Evolutionary conservation across 305 asterid genomes (phyloP).

Genomic region (Striga hermonthica): DNA sequence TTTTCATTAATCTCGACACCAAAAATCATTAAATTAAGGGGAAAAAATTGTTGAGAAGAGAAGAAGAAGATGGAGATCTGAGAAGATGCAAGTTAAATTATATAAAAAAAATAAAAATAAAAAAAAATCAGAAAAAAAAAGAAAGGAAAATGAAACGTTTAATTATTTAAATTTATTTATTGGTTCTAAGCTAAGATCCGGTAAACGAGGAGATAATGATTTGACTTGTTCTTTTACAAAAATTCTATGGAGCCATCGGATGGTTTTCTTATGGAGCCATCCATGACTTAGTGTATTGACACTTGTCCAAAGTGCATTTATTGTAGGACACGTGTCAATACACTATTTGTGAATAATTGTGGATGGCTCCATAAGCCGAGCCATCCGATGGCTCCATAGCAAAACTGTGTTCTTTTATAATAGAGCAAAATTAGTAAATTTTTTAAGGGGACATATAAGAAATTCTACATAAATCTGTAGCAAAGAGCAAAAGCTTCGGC

Average conservation of each 20-base stretch:
- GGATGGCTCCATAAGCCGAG: no score
- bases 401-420: no score
- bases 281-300: no score
- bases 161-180: conserved; percentile 5
- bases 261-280: no score
- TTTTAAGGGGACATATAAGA: background rate
- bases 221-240: conserved; percentile 41
- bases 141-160: background rate
- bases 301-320: no score
- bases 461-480: conserved; percentile 35
- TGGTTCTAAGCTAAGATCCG: conserved; percentile 44
- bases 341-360: no score
- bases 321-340: no score
- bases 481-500: conserved; percentile 31
- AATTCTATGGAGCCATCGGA: no score
- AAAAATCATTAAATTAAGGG: no score
- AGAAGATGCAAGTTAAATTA: conserved; percentile 23
- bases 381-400: no score
- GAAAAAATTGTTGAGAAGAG: background rate
- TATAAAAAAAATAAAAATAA: background rate
- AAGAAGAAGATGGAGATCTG: background rate
- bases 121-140: no score
- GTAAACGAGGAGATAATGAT: conserved; percentile 37
- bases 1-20: conserved; percentile 5
- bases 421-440: no score